Base-by-base conservation (phyloP, 2,329 filamentous ascomycete genomes). In the Hymenotorrendiella dingleyae region DNA sequence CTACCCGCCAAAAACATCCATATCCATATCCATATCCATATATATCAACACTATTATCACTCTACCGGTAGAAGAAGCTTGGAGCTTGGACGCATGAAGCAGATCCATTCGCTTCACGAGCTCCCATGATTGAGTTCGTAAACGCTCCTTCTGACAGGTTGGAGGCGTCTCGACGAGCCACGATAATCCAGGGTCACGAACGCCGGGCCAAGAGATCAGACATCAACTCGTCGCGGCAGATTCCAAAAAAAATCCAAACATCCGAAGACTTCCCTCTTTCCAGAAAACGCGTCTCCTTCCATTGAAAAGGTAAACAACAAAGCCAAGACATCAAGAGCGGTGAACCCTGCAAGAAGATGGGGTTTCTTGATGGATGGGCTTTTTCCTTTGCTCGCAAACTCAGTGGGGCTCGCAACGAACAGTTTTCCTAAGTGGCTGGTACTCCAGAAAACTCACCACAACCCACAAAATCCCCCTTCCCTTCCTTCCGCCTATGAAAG, bases 391-490 rank as follows among this genome's bases (percentile, higher is more conserved):
- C 21, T 26, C n/a, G 23, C 21, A 7, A 17, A n/a, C n/a, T n/a
- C n/a, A 39, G 36, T 29, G 36, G 36, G 16, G 23, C 24, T 16
- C 36, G 21, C 36, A 27, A 28, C 8, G 34, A 43, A 48, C 38
- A 38, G 42, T 53, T 48, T 50, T 49, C 44, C 43, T 46, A 45
- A 52, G 48, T 54, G 53, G 53, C 47, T 49, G 52, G 45, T 24
- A 40, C 19, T 36, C 24, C 42, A 20, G 27, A 46, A 27, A 36
- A 42, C 29, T 27, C 30, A 34, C 30, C 30, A 34, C 30, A 17
- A 20, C 17, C 39, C 39, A 17, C 16, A 17, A n/a, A n/a, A n/a
- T n/a, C n/a, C n/a, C n/a, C n/a, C n/a, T n/a, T n/a, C n/a, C n/a
- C n/a, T n/a, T n/a, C n/a, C n/a, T n/a, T n/a, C n/a, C n/a, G n/a